Conservation (phyloP, 2,329 filamentous ascomycete species). For the Pestalotiopsis sp. region DNA sequence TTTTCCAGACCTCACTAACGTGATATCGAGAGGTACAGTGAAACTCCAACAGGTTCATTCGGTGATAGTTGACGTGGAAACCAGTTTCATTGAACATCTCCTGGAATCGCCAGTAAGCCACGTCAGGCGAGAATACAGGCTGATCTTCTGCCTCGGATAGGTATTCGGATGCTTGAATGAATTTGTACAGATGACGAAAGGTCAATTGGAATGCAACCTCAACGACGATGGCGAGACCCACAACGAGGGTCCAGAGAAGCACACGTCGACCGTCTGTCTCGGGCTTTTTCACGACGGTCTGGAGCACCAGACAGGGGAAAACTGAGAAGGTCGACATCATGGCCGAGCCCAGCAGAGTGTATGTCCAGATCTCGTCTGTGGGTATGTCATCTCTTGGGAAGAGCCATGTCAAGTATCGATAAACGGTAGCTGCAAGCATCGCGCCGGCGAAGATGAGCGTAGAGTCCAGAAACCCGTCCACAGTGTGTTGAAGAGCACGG, state of each 20-base stretch:
- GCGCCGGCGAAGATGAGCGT: background rate
- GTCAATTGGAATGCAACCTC: background rate
- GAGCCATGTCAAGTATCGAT: background rate
- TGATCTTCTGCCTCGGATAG: background rate
- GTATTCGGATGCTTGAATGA: background rate
- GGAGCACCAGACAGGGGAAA: background rate
- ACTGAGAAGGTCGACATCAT: background rate
- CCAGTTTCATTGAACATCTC: background rate
- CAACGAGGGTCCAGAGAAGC: background rate
- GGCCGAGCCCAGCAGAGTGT: background rate
- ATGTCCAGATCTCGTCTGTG: background rate
- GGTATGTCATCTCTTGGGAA: background rate
- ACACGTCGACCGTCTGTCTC: background rate
- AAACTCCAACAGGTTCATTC: background rate
- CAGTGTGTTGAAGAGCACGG: background rate
- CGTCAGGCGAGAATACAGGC: background rate
- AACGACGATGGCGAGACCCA: background rate
- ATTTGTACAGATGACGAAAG: background rate
- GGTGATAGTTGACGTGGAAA: background rate
- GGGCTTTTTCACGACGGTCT: background rate
- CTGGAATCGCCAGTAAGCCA: background rate
- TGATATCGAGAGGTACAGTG: background rate
- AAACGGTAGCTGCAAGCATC: background rate
- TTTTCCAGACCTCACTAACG: background rate
- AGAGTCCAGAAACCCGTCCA: background rate